Percentiles rank a stretch among this genome's conserved stretches.
Evolutionary conservation across 2,329 filamentous ascomycete genomes (phyloP).

Genomic region (Ascochyta viciae-villosae): DNA sequence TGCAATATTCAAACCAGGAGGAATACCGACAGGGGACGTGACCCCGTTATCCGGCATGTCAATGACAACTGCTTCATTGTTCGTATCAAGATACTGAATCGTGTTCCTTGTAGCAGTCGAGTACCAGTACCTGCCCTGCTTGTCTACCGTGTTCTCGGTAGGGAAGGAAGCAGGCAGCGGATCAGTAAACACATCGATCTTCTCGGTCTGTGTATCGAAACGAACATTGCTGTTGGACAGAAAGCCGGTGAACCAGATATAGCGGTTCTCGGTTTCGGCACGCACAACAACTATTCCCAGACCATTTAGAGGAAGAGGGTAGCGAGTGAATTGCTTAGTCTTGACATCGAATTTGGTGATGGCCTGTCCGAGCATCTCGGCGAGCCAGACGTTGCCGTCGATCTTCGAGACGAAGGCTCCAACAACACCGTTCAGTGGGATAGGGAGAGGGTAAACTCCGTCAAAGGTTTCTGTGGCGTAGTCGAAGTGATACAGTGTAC

Average conservation of each 20-base stretch:
- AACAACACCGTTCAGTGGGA: constrained; percentile 15
- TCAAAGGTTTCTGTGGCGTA: constrained; percentile 19
- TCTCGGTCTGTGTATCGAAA: constrained; percentile 19
- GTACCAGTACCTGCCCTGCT: constrained; percentile 18
- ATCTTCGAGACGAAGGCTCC: constrained; percentile 17
- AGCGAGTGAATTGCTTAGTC: constrained; percentile 17
- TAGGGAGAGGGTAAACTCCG: constrained; percentile 19
- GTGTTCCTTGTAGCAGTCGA: constrained; percentile 20
- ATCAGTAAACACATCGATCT: constrained; percentile 20
- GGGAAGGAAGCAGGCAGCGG: constrained; percentile 12
- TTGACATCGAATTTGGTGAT: constrained; percentile 19
- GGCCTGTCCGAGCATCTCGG: constrained; percentile 18
- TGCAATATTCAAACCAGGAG: constrained; percentile 19
- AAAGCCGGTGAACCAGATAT: constrained; percentile 23
- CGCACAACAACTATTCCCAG: constrained; percentile 14
- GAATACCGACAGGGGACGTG: constrained; percentile 14
- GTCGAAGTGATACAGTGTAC: constrained; percentile 19
- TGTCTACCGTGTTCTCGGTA: constrained; percentile 18
- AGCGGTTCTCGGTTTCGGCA: constrained; percentile 16
- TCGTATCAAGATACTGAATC: constrained; percentile 19
- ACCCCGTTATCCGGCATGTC: constrained; percentile 21
- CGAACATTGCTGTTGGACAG: constrained; percentile 19
- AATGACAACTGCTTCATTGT: constrained; percentile 18
- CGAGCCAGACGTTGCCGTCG: constrained; percentile 18
- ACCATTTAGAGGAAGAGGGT: constrained; percentile 14